Evolutionary conservation across 208 protist species (phyloP), one percentile per base, ranked within the genome.

Genomic region (Strigomonas culicis): DNA sequence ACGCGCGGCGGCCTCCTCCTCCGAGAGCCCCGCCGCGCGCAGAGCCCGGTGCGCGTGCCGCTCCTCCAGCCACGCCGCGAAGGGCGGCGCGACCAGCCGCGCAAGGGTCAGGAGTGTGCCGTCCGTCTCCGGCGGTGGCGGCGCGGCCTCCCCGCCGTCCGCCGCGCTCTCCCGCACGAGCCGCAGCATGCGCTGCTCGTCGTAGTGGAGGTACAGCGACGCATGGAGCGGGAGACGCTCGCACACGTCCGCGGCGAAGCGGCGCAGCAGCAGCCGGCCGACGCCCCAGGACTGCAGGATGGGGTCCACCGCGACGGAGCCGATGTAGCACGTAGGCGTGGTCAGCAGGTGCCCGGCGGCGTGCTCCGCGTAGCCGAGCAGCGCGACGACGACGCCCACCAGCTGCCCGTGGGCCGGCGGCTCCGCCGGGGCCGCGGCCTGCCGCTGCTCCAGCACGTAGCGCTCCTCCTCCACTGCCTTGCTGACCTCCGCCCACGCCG

Each of bases 241-340:
- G 17, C 72, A 74, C 61, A 93, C 74, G 61, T 89, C 92, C 0
- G 52, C 39, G 2, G 86, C 24, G 52, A 84, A 90, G 15, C 66
- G 74, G 19, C 70, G n/a, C 11, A 95, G 72, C 39, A 95, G 56
- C 56, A 55, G 32, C 19, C 59, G 44, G 31, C 86, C 90, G 19
- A 95, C 25, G n/a, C 90, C 90, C 59, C 80, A 72, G 11, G 64
- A 28, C 17, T 77, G 90, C 52, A 91, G 52, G 11, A 51, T 43
- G 19, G 68, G 67, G 22, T 82, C 66, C 11, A 95, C 85, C 0
- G 79, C 84, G 43, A 95, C 75, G 43, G 74, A 82, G 31, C 79
- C 74, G 25, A 95, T 67, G 72, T 95, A 95, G 28, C 71, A 64
- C 0, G 77, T 88, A 27, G 90, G 90, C 32, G 86, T 86, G 1